Base-by-base conservation (phyloP, 768 basidiomycete species). In the Pluteus cervinus region DNA sequence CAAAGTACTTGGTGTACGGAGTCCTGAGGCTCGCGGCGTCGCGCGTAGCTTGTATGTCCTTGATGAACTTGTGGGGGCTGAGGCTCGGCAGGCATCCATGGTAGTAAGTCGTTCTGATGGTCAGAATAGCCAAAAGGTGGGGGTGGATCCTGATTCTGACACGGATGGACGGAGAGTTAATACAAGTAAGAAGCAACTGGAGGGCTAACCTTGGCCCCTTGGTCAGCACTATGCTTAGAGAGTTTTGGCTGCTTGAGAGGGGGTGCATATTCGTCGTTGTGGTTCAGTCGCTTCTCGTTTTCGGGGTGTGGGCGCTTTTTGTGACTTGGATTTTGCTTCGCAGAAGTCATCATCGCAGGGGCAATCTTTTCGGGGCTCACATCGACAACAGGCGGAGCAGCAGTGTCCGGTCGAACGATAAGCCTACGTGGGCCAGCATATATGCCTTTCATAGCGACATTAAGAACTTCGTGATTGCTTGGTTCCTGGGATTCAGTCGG, bases 331-430 rank as follows among this genome's bases (percentile, higher is more conserved):
- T 40, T 40, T 16, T 47, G 53, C 21, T 54, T 54, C 11, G 53
- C 41, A 17, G 57, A 58, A 24, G 58, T 55, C 9, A 50, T 34
- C 14, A 56, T 44, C 24, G 39, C 29, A 23, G 45, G 21, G 7
- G 39, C 31, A n/a, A 33, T 24, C 21, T 10, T 33, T 33, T 48
- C 23, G 25, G 32, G 25, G 9, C 34, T 39, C 22, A 28, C 16
- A 31, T 26, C 10, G 4, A 24, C 33, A 36, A 28, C 22, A 30
- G 47, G 43, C 12, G 58, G 55, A 44, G 55, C 55, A 7, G 58
- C 53, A 10, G 59, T 61, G 23, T 51, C 58, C 29, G 60, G 58
- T 15, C 56, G 36, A 4, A 37, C 10, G 21, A 45, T 37, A 8
- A 23, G 16, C 16, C 25, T 10, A 24, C 33, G 32, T 24, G 33